Percentiles rank a stretch among this genome's conserved stretches.
phyloP scores from a whole-genome alignment of 768 basidiomycete genomes.

The Suillus americanus region DNA sequence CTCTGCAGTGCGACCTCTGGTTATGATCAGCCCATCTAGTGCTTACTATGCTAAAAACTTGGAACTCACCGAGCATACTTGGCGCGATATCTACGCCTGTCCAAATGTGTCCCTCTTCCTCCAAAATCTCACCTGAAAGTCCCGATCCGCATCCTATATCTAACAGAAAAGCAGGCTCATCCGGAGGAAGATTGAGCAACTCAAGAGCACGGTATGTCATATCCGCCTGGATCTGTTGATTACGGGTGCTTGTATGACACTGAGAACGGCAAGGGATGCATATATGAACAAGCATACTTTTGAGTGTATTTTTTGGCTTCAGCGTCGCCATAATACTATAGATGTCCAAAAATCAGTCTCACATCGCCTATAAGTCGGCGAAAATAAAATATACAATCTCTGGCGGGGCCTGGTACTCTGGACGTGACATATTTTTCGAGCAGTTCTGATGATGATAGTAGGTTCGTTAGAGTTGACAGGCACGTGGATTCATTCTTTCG shows the following conservation, averaged over 20 bases:
- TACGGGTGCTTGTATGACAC: constrained; percentile 67
- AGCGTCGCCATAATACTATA: constrained; percentile 92
- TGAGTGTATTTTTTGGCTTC: constrained; percentile 97
- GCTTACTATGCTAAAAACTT: background rate
- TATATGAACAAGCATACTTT: constrained; percentile 56
- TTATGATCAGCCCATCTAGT: constrained; percentile 2
- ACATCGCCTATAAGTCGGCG: background rate
- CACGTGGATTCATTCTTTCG: background rate
- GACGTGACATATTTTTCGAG: constrained; percentile 66
- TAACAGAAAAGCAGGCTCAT: constrained; percentile 80
- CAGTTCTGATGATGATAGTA: constrained; percentile 1
- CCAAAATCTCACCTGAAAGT: constrained; percentile 92
- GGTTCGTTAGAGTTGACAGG: background rate
- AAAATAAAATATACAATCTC: constrained; percentile 68
- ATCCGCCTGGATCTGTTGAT: constrained; percentile 94
- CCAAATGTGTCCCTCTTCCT: constrained; percentile 93
- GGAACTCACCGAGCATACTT: constrained; percentile 86
- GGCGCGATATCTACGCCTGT: constrained; percentile 93
- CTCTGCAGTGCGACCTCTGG: constrained; percentile 93
- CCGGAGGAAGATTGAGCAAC: constrained; percentile 77
- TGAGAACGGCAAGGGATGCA: constrained; percentile 15
- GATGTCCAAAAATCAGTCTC: background rate
- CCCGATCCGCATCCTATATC: constrained; percentile 99
- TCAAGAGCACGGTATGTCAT: constrained; percentile 98
- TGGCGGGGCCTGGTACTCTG: constrained; percentile 85